Conservation (phyloP, 2,329 filamentous ascomycete genomes). For the Fusarium nematophilum region DNA sequence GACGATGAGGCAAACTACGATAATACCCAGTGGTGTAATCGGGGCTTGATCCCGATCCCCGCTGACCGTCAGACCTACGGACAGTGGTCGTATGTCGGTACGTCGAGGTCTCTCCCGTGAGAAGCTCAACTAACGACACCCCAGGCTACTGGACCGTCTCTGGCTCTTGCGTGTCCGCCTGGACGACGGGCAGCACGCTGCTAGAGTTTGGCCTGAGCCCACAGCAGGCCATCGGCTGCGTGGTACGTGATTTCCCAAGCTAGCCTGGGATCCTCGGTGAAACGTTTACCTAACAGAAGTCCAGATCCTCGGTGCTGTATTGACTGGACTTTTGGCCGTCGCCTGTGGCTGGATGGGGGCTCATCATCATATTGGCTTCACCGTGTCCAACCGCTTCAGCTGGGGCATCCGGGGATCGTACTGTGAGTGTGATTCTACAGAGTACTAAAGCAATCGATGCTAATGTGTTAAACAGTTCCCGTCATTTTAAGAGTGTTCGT, state of each 20-base stretch:
- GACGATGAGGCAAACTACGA: conserved; percentile 45
- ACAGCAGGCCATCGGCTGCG: conserved; percentile 41
- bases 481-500: conserved; percentile 44
- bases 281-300: background rate
- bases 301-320: conserved; percentile 32
- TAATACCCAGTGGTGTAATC: conserved; percentile 49
- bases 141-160: conserved; percentile 41
- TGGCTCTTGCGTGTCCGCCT: conserved; percentile 41
- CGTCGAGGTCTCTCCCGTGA: background rate
- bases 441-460: background rate
- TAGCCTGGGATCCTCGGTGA: background rate
- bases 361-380: conserved; percentile 42
- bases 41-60: conserved; percentile 47
- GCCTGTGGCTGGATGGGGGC: conserved; percentile 39
- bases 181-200: conserved; percentile 41
- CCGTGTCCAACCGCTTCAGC: conserved; percentile 52
- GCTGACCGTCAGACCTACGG: conserved; percentile 41
- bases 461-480: conserved; percentile 26
- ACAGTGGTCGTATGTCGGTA: conserved; percentile 42
- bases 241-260: conserved; percentile 18
- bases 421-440: conserved; percentile 20
- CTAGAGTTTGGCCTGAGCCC: conserved; percentile 43
- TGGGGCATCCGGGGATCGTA: conserved; percentile 62
- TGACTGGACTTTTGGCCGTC: conserved; percentile 36
- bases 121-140: background rate